Evolutionary conservation across 1,284 basidiomycete species (phyloP), one percentile per base, ranked within the genome.

Genomic region (Marasmius oreades): DNA sequence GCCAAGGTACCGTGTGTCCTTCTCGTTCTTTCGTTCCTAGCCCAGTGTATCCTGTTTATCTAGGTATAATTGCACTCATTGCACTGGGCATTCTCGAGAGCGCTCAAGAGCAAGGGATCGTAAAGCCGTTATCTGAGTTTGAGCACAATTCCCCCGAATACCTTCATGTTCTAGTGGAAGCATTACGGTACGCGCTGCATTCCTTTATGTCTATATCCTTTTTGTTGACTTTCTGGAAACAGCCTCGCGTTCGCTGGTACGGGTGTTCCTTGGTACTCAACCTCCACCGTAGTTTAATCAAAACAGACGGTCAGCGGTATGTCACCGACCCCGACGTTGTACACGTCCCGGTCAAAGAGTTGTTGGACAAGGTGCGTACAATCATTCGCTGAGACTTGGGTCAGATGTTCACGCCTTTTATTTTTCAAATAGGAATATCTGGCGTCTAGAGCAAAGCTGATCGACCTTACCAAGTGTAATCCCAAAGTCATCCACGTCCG

Each of bases 51-150:
- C 14, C 22, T 28, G 37, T 54, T 12, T 4, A 10, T 31, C 28
- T 55, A 87, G 85, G 86, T 26, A 82, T 98, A n/a, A 94, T 93
- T 1, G 93, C 95, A 0, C 80, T 98, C 10, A 76, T 98, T 47
- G 93, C 95, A 4, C 79, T 98, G 7, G 96, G 95, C 1, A 93
- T 99, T 55, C 75, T 99, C 45, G 95, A 98, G 65, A 84, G 82
- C 28, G 79, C 96, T 22, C 88, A 96, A 70, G 82, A 82, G 52
- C 80, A 86, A 65, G 87, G 88, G 2, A 82, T 84, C 56, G 80
- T 88, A 28, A 81, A 79, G 56, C 80, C 90, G 18, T 72, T 98
- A 1, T 70, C 86, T 22, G 82, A 92, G 60, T 78, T 95, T 73
- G 86, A 92, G 58, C 93, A 96, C 72, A 97, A 96, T 68, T 92